Percentiles rank a stretch among this genome's conserved stretches.
Evolutionary conservation across 2,329 filamentous ascomycete genomes (phyloP).

Genomic region (Lasiodiplodia sp.): DNA sequence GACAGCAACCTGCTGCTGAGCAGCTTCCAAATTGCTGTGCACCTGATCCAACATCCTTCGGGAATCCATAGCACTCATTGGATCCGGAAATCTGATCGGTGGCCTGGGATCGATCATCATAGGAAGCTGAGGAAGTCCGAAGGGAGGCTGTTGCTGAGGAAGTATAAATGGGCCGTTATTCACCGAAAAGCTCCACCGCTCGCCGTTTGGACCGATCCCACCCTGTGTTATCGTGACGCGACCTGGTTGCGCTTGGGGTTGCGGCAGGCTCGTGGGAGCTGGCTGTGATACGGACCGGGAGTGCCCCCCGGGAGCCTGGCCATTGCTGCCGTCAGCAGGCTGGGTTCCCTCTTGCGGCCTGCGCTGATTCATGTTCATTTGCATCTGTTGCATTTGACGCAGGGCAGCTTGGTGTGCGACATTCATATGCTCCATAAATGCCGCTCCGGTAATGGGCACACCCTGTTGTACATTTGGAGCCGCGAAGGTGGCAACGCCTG

Average conservation of each 20-base stretch:
- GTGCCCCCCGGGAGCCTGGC: constrained; percentile 4
- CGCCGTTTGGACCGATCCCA: constrained; percentile 59
- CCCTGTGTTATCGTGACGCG: constrained; percentile 56
- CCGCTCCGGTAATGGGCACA: background rate
- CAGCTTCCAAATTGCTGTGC: constrained; percentile 11
- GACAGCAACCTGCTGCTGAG: constrained; percentile 10
- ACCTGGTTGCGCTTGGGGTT: constrained; percentile 33
- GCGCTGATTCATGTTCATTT: constrained; percentile 8
- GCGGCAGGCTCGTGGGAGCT: constrained; percentile 32
- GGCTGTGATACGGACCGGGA: constrained; percentile 5
- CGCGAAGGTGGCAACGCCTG: constrained; percentile 5
- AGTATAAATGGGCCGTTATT: constrained; percentile 53
- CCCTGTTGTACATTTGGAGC: constrained; percentile 6
- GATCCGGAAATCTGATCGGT: constrained; percentile 1
- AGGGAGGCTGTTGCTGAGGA: constrained; percentile 30
- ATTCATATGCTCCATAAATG: constrained; percentile 19
- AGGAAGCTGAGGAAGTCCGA: constrained; percentile 5
- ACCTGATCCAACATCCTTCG: constrained; percentile 21
- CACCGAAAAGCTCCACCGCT: constrained; percentile 61
- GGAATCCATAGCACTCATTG: background rate
- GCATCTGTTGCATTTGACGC: constrained; percentile 23
- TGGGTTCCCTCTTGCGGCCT: background rate
- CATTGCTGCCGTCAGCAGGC: constrained; percentile 2
- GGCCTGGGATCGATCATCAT: background rate
- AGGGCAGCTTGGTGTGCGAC: constrained; percentile 15